These are phyloP conservation scores for Lophiotrema nucula DNA, from an alignment of 495 filamentous ascomycete genomes.

Conservation along the genomic window DNA sequence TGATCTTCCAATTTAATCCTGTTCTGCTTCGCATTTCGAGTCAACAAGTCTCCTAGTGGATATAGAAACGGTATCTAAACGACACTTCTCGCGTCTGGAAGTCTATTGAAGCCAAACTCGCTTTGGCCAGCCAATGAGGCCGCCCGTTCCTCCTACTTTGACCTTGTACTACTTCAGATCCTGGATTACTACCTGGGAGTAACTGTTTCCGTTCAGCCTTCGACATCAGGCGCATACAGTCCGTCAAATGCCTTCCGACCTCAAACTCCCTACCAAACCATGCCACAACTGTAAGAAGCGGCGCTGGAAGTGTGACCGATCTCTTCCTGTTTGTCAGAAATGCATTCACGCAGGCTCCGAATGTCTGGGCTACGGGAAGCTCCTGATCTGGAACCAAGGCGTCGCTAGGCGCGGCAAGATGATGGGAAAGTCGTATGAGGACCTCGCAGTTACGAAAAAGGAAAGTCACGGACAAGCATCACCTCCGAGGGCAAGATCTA, in stretches of 20 bases:
- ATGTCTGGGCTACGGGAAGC: slow-evolving; percentile 45
- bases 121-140: no score
- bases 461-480: slow-evolving; percentile 11
- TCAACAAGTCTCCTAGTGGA: no score
- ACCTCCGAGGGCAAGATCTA: background rate
- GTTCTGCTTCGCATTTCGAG: no score
- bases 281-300: slow-evolving; percentile 45
- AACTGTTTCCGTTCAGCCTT: no score
- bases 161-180: no score
- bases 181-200: no score
- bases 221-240: no score
- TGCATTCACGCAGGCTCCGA: slow-evolving; percentile 38
- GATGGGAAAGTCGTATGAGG: slow-evolving; percentile 45
- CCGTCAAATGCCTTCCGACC: slow-evolving; percentile 10
- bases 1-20: no score
- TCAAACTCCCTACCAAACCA: slow-evolving; percentile 19
- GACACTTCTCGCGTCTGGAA: no score
- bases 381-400: slow-evolving; percentile 44
- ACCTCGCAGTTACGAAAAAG: background rate
- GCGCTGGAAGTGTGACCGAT: slow-evolving; percentile 44
- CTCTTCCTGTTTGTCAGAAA: slow-evolving; percentile 42
- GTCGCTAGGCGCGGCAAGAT: slow-evolving; percentile 46
- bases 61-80: no score
- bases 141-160: no score
- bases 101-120: no score